Conservation (phyloP, 306 rosid genomes). For the Dryas alaskensis region DNA sequence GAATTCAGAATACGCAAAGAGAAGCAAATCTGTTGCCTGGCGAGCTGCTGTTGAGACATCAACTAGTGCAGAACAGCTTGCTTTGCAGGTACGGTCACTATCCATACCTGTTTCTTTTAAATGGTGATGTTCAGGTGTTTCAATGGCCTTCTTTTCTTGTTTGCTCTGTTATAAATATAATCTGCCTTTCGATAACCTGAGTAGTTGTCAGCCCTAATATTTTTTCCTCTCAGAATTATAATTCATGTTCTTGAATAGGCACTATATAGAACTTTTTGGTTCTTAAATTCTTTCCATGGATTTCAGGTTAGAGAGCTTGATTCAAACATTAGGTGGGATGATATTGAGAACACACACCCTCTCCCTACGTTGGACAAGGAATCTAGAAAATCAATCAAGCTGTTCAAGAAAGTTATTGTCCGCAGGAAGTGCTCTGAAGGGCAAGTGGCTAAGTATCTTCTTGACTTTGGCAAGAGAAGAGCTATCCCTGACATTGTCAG, state of each 20-base stretch:
- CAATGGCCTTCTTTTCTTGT: background rate
- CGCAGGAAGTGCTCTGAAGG: constrained; percentile 80
- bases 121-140: constrained; percentile 23
- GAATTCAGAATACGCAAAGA: constrained; percentile 85
- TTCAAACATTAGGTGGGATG: constrained; percentile 81
- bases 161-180: background rate
- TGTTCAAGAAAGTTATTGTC: constrained; percentile 86
- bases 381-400: constrained; percentile 67
- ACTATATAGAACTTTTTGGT: constrained; percentile 19
- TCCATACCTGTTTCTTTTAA: constrained; percentile 21
- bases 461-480: constrained; percentile 98
- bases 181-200: background rate
- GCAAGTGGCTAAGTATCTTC: constrained; percentile 66
- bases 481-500: constrained; percentile 63
- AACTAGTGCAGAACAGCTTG: constrained; percentile 79
- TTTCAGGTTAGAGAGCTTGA: constrained; percentile 92
- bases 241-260: constrained; percentile 17
- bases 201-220: background rate
- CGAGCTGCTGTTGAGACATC: constrained; percentile 89
- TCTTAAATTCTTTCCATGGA: constrained; percentile 24
- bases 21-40: constrained; percentile 81
- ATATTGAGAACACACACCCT: constrained; percentile 77
- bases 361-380: constrained; percentile 70
- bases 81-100: constrained; percentile 64
- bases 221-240: background rate